Evolutionary conservation across 2,329 filamentous ascomycete species (phyloP).

Genomic region (Ophiostoma ips): DNA sequence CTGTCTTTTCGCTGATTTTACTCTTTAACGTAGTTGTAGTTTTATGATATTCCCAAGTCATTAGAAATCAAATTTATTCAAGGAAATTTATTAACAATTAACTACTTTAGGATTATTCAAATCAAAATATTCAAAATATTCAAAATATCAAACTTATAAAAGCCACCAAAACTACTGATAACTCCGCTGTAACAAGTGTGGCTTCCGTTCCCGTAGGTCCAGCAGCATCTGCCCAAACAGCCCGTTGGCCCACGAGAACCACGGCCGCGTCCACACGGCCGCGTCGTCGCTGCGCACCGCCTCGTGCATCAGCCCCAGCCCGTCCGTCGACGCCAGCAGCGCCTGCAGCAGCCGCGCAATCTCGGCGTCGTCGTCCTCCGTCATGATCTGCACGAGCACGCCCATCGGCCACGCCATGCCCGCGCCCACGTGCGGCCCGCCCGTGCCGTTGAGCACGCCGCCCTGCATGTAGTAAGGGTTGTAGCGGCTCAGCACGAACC

Average conservation of each 20-base stretch:
- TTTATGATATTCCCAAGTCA: too few species aligned
- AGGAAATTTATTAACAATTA: too few species aligned
- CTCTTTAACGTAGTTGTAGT: too few species aligned
- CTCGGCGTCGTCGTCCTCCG: conserved; percentile 44
- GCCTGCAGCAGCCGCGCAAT: conserved; percentile 38
- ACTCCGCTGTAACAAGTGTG: conserved; percentile 41
- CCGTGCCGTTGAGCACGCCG: conserved; percentile 29
- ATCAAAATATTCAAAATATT: too few species aligned
- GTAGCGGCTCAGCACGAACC: conserved; percentile 28
- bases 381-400: conserved; percentile 53
- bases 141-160: neutral
- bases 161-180: conserved; percentile 31
- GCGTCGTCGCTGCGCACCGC: conserved; percentile 47
- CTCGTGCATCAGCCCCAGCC: conserved; percentile 54
- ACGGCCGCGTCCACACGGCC: conserved; percentile 43
- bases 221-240: conserved; percentile 76
- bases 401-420: conserved; percentile 62
- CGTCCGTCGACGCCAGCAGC: conserved; percentile 44
- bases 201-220: conserved; percentile 60
- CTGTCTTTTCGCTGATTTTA: too few species aligned
- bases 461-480: conserved; percentile 57
- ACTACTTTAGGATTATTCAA: too few species aligned
- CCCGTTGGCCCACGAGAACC: conserved; percentile 75
- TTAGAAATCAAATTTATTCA: too few species aligned
- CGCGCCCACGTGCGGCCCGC: conserved; percentile 23